A percentile compares a stretch with the other conserved stretches of the same genome.
These are phyloP conservation scores for Saraca asoca DNA, from an alignment of 331 rosid genomes.

Conservation along the genomic window DNA sequence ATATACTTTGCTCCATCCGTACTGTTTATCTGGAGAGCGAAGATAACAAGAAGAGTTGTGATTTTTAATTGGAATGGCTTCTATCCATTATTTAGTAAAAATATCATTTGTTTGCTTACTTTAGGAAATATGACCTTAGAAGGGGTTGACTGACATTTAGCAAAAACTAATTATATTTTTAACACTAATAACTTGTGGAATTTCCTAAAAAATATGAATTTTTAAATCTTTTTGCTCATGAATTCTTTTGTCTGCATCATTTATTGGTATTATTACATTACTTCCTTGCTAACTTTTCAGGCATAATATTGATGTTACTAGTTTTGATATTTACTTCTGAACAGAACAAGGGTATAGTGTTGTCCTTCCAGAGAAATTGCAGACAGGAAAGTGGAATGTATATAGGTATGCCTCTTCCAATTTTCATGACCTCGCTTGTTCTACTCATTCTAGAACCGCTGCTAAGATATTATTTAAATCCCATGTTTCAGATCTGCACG, in stretches of 20 bases:
- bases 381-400: constrained; percentile 94
- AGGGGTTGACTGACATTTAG: not conserved
- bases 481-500: constrained; percentile 59
- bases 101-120: constrained; percentile 1
- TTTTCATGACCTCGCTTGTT: constrained; percentile 30
- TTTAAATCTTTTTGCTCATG: constrained; percentile 7
- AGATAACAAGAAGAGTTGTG: constrained; percentile 1
- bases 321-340: constrained; percentile 42
- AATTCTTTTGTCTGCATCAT: constrained; percentile 7
- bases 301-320: constrained; percentile 31
- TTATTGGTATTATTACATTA: constrained; percentile 14
- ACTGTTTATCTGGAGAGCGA: not conserved
- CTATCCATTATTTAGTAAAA: constrained; percentile 9
- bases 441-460: constrained; percentile 19
- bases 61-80: not conserved
- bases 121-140: constrained; percentile 17
- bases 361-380: constrained; percentile 93
- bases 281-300: constrained; percentile 18
- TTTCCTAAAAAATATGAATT: constrained; percentile 1
- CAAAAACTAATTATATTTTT: constrained; percentile 14
- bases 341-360: constrained; percentile 91
- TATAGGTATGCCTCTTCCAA: constrained; percentile 59
- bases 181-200: constrained; percentile 18
- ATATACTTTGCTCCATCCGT: not conserved
- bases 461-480: constrained; percentile 9